Conservation (phyloP, 306 rosid genomes). For the Acacia melanoxylon region DNA sequence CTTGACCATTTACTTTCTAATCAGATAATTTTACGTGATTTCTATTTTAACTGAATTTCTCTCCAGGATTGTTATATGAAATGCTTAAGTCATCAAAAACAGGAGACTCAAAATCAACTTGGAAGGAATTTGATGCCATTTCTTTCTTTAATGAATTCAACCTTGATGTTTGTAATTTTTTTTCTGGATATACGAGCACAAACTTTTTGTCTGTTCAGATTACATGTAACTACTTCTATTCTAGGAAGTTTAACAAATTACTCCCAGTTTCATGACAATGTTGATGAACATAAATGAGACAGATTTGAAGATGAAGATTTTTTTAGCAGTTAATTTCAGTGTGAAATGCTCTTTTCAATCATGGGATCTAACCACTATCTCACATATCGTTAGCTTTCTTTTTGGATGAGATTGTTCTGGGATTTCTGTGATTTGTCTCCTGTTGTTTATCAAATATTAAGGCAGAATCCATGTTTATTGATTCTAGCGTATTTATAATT, state of each 20-base stretch:
- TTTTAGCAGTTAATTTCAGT: background rate
- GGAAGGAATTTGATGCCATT: slow-evolving; percentile 68
- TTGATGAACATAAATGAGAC: slow-evolving; percentile 12
- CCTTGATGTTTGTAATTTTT: background rate
- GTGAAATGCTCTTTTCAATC: background rate
- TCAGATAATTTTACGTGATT: slow-evolving; percentile 16
- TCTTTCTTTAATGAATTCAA: slow-evolving; percentile 7
- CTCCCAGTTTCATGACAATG: background rate
- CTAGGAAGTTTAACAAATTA: background rate
- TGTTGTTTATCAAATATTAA: slow-evolving; percentile 14
- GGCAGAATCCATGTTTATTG: background rate
- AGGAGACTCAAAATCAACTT: slow-evolving; percentile 83
- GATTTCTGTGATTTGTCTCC: slow-evolving; percentile 6
- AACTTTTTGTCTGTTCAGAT: slow-evolving; percentile 9
- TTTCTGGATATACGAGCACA: background rate
- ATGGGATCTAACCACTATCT: slow-evolving; percentile 12
- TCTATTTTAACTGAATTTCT: slow-evolving; percentile 22
- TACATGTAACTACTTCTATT: background rate
- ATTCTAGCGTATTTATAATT: background rate
- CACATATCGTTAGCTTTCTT: background rate
- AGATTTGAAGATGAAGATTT: background rate
- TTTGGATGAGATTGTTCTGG: background rate
- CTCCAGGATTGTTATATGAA: slow-evolving; percentile 76
- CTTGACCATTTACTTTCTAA: slow-evolving; percentile 14
- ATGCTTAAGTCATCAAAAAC: slow-evolving; percentile 82